Percentiles rank a stretch among this genome's conserved stretches.
phyloP scores from a whole-genome alignment of 495 filamentous ascomycete species.

The Tuber umbilicatum region DNA sequence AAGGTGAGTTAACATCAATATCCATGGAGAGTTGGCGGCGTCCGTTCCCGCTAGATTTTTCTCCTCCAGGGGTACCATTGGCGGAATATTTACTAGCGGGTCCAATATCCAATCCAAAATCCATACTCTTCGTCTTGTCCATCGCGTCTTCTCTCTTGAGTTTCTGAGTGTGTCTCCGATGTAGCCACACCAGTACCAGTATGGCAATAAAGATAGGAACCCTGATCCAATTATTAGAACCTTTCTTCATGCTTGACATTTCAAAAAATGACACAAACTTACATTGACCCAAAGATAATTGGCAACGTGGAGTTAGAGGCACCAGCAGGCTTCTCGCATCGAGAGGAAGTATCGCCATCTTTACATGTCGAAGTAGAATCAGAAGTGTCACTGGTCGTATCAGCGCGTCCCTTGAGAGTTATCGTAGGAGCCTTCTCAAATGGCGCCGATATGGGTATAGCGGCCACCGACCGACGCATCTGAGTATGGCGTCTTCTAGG shows the following conservation, averaged over 20 bases:
- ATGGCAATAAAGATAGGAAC: slow-evolving; percentile 68
- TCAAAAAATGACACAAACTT: slow-evolving; percentile 46
- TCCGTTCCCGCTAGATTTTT: slow-evolving; percentile 50
- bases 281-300: slow-evolving; percentile 76
- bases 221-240: slow-evolving; percentile 40
- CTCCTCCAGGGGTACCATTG: slow-evolving; percentile 40
- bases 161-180: slow-evolving; percentile 66
- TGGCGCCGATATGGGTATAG: slow-evolving; percentile 7
- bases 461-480: slow-evolving; percentile 15
- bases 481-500: slow-evolving; percentile 26
- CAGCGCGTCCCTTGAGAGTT: slow-evolving; percentile 18
- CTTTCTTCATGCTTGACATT: background rate
- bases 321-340: slow-evolving; percentile 55
- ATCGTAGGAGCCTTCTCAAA: slow-evolving; percentile 5
- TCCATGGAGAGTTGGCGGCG: slow-evolving; percentile 74
- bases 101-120: slow-evolving; percentile 70
- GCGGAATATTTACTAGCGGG: slow-evolving; percentile 25
- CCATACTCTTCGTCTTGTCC: slow-evolving; percentile 85
- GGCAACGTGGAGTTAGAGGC: slow-evolving; percentile 58
- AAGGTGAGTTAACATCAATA: slow-evolving; percentile 73
- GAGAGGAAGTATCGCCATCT: slow-evolving; percentile 38
- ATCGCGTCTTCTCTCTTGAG: slow-evolving; percentile 71
- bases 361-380: slow-evolving; percentile 17
- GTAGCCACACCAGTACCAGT: slow-evolving; percentile 64
- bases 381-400: background rate